Base-by-base conservation (phyloP, 2,329 filamentous ascomycete genomes). In the Arthroderma uncinatum region DNA sequence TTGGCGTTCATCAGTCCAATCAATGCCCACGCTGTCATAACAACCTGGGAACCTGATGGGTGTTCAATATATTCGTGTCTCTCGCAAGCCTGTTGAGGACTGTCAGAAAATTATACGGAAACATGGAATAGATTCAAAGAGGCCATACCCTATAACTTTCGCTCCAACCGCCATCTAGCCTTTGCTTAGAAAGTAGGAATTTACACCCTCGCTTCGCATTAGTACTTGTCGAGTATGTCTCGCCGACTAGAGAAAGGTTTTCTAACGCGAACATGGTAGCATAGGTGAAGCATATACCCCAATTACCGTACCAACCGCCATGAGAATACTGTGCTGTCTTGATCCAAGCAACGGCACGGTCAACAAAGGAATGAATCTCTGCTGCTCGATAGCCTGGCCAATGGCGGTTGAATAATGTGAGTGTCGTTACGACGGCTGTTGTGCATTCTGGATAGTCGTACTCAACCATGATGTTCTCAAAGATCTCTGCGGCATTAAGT, bases 221-320 rank as follows among this genome's bases (percentile, higher is more conserved):
- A 2, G 23, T 14, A 21, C 53, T 40, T 14, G 44, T 55, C 2
- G 28, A 14, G 4, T 55, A 36, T 4, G 4, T 28, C 36, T 19
- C 14, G 19, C 48, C 55, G 23, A 57, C 55, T 5, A 1, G 7
- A 30, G 52, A 57, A 16, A 62, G 54, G 10, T 52, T 25, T 12
- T 62, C 40, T 6, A 62, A 25, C 21, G 61, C 60, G 50, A 62
- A 60, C 55, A 60, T 57, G n/a, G 40, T 60, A 16, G 55, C 61
- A 23, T 62, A 62, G 2, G 61, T 62, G 50, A 62, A 62, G 52
- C 61, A 62, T 1, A 62, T 44, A 3, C 53, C 61, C 61, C 61
- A 62, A n/a, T 16, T 47, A 2, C 48, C 60, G 14, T 53, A 56
- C 61, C 61, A 62, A 16, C 60, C 52, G n/a, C 61, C 61, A 53